Base-by-base conservation (phyloP, 2,329 filamentous ascomycete genomes). In the Diaporthe eres region DNA sequence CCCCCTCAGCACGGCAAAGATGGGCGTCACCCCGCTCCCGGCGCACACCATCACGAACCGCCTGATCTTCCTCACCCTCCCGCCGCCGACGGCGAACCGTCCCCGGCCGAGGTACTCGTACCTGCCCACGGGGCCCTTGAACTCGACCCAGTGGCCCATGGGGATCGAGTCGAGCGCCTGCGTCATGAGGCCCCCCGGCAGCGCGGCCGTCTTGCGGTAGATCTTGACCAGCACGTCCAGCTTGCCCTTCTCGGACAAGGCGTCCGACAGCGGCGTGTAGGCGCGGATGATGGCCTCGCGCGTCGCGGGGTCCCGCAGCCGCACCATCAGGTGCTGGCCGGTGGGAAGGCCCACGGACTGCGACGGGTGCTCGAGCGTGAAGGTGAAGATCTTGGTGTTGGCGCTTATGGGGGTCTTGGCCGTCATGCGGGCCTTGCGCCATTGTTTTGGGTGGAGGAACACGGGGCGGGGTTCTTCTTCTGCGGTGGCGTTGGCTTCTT, bases 11-110 rank as follows among this genome's bases (percentile, higher is more conserved):
- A 98, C 94, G 81, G 97, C 94, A 82, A 93, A 97, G 78, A 98
- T 94, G 0, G 96, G 96, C n/a, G 96, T 98, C 80, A 98, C 94
- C 0, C 96, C 96, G n/a, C 91, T 94, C 8, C 96, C 96, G 19
- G 90, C 96, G 79, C 94, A 97, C 44, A 98, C 92, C 95, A 98
- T 98, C 81, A 94, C 87, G 83, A 98, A 95, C 17, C 89, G 89
- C 71, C 88, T 90, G 1, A 97, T 90, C 0, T 79, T 84, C 13
- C 92, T 86, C 74, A 87, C 82, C 75, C 87, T 82, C 74, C 86
- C 87, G 42, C 90, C 90, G 44, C 90, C 90, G 57, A 98, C 85
- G 0, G 85, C 81, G 79, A 94, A 95, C 2, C 84, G 77, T 0
- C 95, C 95, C 0, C 86, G 84, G 0, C 94, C 93, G 0, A 92